phyloP scores from a whole-genome alignment of 441 rosid genomes.

The Hura crepitans region DNA sequence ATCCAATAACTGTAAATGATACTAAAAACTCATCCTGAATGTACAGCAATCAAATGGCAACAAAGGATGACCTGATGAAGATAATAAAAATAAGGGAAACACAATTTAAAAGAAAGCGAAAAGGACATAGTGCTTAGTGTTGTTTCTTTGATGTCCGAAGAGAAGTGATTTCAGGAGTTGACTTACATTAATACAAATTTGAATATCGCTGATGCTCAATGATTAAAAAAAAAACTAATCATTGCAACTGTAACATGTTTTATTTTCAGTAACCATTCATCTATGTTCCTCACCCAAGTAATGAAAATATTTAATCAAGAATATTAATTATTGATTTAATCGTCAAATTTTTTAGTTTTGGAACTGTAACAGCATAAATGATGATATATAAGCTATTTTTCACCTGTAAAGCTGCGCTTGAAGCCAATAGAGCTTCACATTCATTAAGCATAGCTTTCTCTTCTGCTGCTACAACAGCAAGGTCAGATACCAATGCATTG shows the following conservation, averaged over 20 bases:
- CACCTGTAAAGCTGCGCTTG: conserved; percentile 70
- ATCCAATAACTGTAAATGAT: neutral
- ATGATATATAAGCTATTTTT: conserved; percentile 14
- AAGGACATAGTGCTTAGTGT: neutral
- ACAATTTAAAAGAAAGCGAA: neutral
- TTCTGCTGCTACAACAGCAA: conserved; percentile 50
- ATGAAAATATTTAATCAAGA: too few species aligned
- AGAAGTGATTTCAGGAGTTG: neutral
- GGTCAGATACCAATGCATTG: conserved; percentile 60
- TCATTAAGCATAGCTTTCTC: conserved; percentile 61
- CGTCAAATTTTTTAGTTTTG: neutral
- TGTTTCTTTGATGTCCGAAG: neutral
- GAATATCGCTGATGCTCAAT: too few species aligned
- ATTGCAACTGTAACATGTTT: neutral
- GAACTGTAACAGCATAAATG: neutral
- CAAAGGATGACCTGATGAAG: neutral
- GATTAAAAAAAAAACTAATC: neutral
- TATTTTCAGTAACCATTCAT: too few species aligned
- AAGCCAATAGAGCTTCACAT: conserved; percentile 61
- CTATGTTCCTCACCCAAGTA: too few species aligned
- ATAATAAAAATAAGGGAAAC: neutral
- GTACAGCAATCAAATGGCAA: too few species aligned
- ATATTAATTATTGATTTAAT: too few species aligned
- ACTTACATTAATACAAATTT: too few species aligned
- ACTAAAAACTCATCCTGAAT: neutral